Percentiles rank a stretch among this genome's conserved stretches.
Evolutionary conservation across 306 rosid genomes (phyloP).

Genomic region (Oemleria cerasiformis): DNA sequence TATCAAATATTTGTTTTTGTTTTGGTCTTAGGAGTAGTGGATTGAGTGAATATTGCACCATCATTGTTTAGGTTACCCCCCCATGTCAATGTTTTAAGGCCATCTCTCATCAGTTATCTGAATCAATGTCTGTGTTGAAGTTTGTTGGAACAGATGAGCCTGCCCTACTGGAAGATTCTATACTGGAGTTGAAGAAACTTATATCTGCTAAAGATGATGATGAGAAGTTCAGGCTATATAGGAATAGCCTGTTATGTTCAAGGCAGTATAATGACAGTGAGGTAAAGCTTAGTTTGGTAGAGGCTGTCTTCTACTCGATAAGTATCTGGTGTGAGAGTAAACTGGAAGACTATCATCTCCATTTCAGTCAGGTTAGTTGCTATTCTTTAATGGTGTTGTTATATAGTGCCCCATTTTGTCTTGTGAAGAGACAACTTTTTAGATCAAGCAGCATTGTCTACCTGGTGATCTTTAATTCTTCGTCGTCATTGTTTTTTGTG

Average conservation of each 20-base stretch:
- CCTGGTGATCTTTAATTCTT: not conserved
- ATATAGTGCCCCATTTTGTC: not conserved
- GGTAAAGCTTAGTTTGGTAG: constrained; percentile 39
- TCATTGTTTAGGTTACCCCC: not conserved
- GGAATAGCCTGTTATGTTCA: constrained; percentile 38
- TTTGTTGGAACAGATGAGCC: constrained; percentile 46
- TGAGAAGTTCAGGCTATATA: constrained; percentile 30
- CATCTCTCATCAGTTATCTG: constrained; percentile 12
- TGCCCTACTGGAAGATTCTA: constrained; percentile 41
- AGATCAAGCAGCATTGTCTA: not conserved
- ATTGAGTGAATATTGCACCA: not conserved
- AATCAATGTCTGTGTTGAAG: constrained; percentile 32
- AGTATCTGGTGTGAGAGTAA: constrained; percentile 49
- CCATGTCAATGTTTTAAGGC: not conserved
- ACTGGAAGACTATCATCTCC: constrained; percentile 54
- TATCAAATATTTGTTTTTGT: not conserved
- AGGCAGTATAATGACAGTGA: constrained; percentile 28
- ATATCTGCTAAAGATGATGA: constrained; percentile 31
- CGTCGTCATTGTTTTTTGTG: not conserved
- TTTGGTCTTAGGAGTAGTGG: not conserved
- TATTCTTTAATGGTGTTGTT: constrained; percentile 10
- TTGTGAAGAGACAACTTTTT: not conserved
- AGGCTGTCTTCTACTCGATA: constrained; percentile 44
- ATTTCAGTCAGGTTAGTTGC: constrained; percentile 45
- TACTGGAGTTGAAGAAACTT: constrained; percentile 39